Evolutionary conservation across 163 green algal genomes (phyloP), one percentile per base, ranked within the genome.

Genomic region (Volvox carteri): DNA sequence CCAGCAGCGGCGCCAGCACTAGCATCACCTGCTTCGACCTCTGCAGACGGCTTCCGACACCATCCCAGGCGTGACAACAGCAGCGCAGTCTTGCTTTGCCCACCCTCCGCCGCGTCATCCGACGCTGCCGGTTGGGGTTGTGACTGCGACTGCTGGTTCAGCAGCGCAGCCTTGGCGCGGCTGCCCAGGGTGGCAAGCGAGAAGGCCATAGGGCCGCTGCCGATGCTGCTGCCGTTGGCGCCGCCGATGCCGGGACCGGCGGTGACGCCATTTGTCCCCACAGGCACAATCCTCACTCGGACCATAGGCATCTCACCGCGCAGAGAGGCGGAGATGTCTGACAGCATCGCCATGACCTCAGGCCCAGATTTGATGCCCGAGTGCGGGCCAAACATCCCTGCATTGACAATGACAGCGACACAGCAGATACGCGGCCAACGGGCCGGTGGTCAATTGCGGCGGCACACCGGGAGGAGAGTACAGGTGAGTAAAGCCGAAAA

Each of bases 281-380:
- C 5, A 1, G 5, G 30, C 1, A 75, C 4, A 12, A 98, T 90
- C 1, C 85, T 84, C 30, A 98, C 78, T 18, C 83, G 77, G 14
- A 98, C 94, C 44, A 97, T 81, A 1, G 95, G 95, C 0, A 90
- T 92, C 33, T 96, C 93, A 1, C 96, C 97, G 23, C 95, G 85
- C 54, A 99, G 88, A 4, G 88, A 91, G 3, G 58, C 90, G 68
- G 87, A 83, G 54, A 87, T 91, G 89, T 35, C 86, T 86, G 87
- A 60, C 33, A 86, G 87, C 87, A 86, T 83, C 1, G 37, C 46
- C 67, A 75, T 60, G 23, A 88, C 48, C 65, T 37, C 54, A 23
- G 67, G 68, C 14, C 78, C 83, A 8, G 68, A 42, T 70, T 80
- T 88, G 67, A 42, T 39, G 9, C 11, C 2, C 14, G 78, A 78